These are phyloP conservation scores for Endothia cerciana DNA, from an alignment of 2,329 filamentous ascomycete genomes.

Conservation along the genomic window DNA sequence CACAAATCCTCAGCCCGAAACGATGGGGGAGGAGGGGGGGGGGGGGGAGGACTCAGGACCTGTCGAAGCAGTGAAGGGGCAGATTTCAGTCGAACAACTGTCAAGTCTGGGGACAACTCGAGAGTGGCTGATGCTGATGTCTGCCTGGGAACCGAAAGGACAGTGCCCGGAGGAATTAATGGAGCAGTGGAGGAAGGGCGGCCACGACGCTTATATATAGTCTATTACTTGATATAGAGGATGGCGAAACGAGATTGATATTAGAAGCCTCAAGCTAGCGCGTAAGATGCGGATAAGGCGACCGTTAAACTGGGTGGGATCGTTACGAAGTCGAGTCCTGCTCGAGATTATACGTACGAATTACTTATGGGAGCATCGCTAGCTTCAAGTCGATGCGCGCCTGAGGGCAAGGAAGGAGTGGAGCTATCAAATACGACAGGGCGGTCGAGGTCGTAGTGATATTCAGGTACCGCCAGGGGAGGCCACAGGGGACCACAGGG, in stretches of 20 bases:
- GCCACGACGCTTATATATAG: background rate
- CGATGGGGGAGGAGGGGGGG: background rate
- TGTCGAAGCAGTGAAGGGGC: background rate
- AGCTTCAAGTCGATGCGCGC: background rate
- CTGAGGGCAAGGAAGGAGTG: background rate
- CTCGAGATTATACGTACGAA: constrained; percentile 2
- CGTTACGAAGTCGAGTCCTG: constrained; percentile 3
- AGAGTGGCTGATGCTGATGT: background rate
- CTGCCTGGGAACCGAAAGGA: background rate
- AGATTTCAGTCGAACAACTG: background rate
- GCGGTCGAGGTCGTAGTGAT: background rate
- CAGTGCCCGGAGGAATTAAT: background rate
- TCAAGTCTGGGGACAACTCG: background rate
- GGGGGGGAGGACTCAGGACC: background rate
- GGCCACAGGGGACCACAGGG: background rate
- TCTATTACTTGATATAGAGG: background rate
- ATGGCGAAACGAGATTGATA: background rate
- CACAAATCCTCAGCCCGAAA: background rate
- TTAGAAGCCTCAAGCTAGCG: constrained; percentile 3
- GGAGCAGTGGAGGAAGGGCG: background rate
- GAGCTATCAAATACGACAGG: background rate
- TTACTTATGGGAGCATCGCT: no score
- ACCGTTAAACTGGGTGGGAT: background rate
- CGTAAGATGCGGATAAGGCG: constrained; percentile 1
- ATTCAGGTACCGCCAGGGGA: background rate